Base-by-base conservation (phyloP, 345 rosid species). In the Acer saccharum region DNA sequence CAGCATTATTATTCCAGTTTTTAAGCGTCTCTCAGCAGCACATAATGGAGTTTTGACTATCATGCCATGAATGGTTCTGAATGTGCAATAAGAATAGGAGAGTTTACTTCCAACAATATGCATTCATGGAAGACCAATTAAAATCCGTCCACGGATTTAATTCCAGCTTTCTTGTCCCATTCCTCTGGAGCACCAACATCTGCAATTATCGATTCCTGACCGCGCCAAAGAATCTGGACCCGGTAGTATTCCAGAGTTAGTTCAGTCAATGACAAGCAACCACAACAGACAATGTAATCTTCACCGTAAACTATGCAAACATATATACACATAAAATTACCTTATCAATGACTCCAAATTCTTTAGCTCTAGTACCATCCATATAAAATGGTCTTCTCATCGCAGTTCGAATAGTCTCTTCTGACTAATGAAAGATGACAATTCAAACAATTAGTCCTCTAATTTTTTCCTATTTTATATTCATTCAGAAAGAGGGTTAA, bases 291-390 rank as follows among this genome's bases (percentile, higher is more conserved):
- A 43, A 29, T 32, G 52, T 7, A 50, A 41, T 43, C 52, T 73
- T 29, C 27, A 46, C 50, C 5, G 11, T 16, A n/a, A 50, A 23
- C 20, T 23, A n/a, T 23, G 16, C 20, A 50, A 60, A 58, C 10
- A 46, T 41, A 27, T 12, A 20, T 12, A 20, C 10, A 8, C 27
- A 43, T 35, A 5, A 67, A 74, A 86, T 79, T 76, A 95, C 98
- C 87, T 80, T 88, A 84, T 93, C 99, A 78, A 93, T 83, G 80
- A 93, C 96, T 41, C 99, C 99, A 80, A 92, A 95, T 77, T 92
- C 96, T 82, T 82, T 86, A 69, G 98, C 99, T 86, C 74, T 86
- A 32, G 60, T 81, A 16, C 94, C 79, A 80, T 93, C 93, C 98
- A 95, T 91, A 77, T 86, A 87, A 84, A 68, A 90, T 16, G 93